A percentile compares a stretch with the other conserved stretches of the same genome.
These are phyloP conservation scores for Seiridium cupressi DNA, from an alignment of 2,329 filamentous ascomycete genomes.

Conservation along the genomic window DNA sequence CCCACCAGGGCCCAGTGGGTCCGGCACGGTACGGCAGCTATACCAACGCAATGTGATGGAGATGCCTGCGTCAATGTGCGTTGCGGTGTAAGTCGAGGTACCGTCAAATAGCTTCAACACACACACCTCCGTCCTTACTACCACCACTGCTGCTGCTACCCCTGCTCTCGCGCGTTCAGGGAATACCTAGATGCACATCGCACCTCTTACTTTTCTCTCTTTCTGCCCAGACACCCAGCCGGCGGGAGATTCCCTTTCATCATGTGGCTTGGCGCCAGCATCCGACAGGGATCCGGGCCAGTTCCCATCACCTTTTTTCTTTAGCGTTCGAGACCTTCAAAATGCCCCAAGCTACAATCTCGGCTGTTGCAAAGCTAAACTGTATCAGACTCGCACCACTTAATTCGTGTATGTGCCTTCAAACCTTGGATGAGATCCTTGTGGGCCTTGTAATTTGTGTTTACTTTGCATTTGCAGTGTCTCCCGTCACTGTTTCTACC, in stretches of 20 bases:
- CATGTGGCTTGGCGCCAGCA: background rate
- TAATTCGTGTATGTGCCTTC: background rate
- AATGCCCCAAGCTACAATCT: slow-evolving; percentile 1
- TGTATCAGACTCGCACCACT: background rate
- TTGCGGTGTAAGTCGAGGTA: no score
- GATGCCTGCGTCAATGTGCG: no score
- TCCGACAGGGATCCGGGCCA: background rate
- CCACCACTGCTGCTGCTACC: no score
- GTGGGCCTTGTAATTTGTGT: background rate
- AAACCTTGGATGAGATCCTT: background rate
- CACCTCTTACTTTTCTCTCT: background rate
- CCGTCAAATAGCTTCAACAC: no score
- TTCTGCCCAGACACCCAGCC: background rate
- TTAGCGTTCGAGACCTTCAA: slow-evolving; percentile 2
- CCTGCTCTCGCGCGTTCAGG: no score
- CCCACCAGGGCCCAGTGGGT: no score
- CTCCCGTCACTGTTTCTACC: no score
- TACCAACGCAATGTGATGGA: no score
- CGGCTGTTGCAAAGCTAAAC: slow-evolving; percentile 4
- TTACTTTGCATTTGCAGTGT: no score
- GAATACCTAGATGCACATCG: background rate
- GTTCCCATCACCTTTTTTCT: no score
- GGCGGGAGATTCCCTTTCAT: background rate
- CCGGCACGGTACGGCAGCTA: no score
- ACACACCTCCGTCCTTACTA: no score